Base-by-base conservation (phyloP, 805 yeast species). In the Metschnikowia continentalis region DNA sequence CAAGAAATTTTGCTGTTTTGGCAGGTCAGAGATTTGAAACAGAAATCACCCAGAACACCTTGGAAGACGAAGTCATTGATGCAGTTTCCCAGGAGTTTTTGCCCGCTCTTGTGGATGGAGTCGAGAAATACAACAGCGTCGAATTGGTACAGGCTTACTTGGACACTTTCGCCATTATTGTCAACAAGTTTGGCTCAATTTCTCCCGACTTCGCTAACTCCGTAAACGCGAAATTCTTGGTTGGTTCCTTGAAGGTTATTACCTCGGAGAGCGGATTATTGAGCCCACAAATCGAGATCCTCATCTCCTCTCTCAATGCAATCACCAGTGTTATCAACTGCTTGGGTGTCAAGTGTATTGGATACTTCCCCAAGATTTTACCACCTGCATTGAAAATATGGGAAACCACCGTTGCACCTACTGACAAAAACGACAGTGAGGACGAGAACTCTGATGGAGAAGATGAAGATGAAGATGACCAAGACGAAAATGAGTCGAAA, bases 301-400 rank as follows among this genome's bases (percentile, higher is more conserved):
- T 83, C 32, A 80, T 94, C 35, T 80, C 96, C 0, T 81, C 96
- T 0, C 74, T 90, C 51, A 80, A 84, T 58, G 83, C 86, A 52
- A 79, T 89, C 54, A 82, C 88, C 50, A 82, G 83, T 57, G 71
- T 90, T 50, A 79, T 89, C 49, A 81, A 83, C 47, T 79, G 83
- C 22, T 68, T 91, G 42, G 99, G 99, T 48, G 91, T 95, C 17
- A 88, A 90, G 62, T 77, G 85, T 55, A 85, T 94, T 63, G 91
- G 96, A 6, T 80, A 77, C 62, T 88, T 90, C 75, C 89, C 97
- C 32, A 85, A 84, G 66, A 84, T 91, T 62, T 80, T 94, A 54
- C 89, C 90, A 14, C 88, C 90, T 13, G 74, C 88, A 10, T 74
- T 90, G 49, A 70, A 72, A 26, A 76, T 88, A 36, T 86, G 88